Base-by-base conservation (phyloP, 352 stramenopile genomes). In the Pythium phragmiticola region DNA sequence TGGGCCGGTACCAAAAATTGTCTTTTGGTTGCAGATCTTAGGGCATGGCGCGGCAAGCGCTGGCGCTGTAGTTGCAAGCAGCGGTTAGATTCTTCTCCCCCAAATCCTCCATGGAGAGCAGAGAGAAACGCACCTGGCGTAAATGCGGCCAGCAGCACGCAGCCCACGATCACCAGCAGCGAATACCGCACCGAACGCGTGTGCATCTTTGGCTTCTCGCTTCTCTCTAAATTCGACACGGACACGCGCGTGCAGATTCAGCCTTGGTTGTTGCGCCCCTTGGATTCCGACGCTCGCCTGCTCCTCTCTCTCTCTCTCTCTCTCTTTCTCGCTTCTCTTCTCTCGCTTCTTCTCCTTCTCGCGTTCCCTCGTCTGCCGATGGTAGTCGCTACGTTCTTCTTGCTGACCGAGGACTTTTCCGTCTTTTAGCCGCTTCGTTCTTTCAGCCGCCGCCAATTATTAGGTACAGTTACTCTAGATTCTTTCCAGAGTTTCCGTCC, bases 21-120 rank as follows among this genome's bases (percentile, higher is more conserved):
- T 26, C 4, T 21, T 58, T n/a, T 50, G 43, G 9, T 43, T 50
- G 43, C 61, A 68, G 23, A 68, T 63, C 17, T 12, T 28, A 8
- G 30, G 16, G 42, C 61, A 68, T 7, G 53, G 43, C 17, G 36
- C 49, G 4, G 53, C 61, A 11, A 17, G 11, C 30, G 59, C 46
- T 11, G 53, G 37, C 19, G 42, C 61, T 68, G 14, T 12, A 1
- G 26, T 30, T 30, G 26, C 26, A 30, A 30, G 26, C 26, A 30
- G 26, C 26, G 26, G 37, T 42, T 42, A 42, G 37, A 42, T 4
- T 21, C 37, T 23, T 52, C 21, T 17, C 46, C 7, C 21, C 21
- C 26, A 30, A 0, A 30, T 30, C 26, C 26, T 30, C 26, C 26
- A 30, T 30, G 26, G 26, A 30, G 0, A 30, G 14, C 36, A 11